A percentile compares a stretch with the other conserved stretches of the same genome.
Evolutionary conservation across 192 early-diverging fungal species (phyloP).

Genomic region (Spizellomyces sp.): DNA sequence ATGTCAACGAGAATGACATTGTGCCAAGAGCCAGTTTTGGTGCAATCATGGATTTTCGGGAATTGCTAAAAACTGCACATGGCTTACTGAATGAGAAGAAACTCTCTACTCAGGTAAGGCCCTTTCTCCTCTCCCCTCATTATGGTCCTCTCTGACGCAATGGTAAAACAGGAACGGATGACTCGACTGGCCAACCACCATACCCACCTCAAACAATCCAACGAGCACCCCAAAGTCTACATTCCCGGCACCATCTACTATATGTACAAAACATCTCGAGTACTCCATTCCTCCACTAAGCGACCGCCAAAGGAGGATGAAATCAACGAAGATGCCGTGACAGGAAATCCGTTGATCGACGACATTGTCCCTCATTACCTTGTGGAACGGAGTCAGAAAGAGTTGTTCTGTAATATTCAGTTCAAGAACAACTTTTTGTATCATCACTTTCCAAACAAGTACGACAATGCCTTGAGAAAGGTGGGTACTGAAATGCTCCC

Average conservation of each 20-base stretch:
- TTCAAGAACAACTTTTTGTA: conserved; percentile 40
- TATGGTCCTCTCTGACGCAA: not conserved
- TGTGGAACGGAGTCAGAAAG: conserved; percentile 31
- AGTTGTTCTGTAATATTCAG: conserved; percentile 36
- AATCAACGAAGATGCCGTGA: not conserved
- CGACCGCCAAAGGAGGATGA: conserved; percentile 15
- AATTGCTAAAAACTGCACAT: conserved; percentile 29
- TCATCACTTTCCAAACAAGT: conserved; percentile 45
- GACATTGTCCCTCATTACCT: conserved; percentile 43
- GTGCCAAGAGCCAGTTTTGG: conserved; percentile 42
- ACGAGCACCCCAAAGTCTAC: conserved; percentile 44
- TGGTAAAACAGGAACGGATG: conserved; percentile 26
- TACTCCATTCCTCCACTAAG: conserved; percentile 25
- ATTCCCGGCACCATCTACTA: conserved; percentile 40
- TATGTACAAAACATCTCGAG: conserved; percentile 42
- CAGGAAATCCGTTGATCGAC: conserved; percentile 37
- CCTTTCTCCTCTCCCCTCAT: not conserved
- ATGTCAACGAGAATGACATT: conserved; percentile 52
- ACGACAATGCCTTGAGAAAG: conserved; percentile 32
- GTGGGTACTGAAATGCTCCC: not conserved
- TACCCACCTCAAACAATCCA: conserved; percentile 22
- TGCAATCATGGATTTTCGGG: conserved; percentile 34
- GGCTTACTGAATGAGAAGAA: conserved; percentile 28
- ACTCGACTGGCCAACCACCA: conserved; percentile 26
- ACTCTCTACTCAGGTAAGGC: conserved; percentile 10